Evolutionary conservation across 192 early-diverging fungal species (phyloP).

Genomic region (Cetraspora pellucida): DNA sequence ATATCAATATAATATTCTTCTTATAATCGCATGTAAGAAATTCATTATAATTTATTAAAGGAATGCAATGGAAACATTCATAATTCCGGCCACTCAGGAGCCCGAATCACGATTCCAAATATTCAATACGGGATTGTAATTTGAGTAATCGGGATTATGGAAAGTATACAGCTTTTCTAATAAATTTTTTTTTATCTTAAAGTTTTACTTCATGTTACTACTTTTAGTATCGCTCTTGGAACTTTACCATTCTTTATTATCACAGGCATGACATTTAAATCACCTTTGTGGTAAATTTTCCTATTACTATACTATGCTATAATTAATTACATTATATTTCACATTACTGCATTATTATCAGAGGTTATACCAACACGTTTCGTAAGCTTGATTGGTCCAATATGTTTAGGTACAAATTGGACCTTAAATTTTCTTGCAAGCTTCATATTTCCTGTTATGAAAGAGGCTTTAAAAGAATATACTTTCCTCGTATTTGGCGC

Average conservation of each 20-base stretch:
- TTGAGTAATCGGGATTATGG: neutral
- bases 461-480: constrained; percentile 1
- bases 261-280: neutral
- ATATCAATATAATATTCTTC: neutral
- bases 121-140: neutral
- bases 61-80: neutral
- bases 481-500: neutral
- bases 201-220: constrained; percentile 77
- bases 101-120: too few species aligned
- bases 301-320: too few species aligned
- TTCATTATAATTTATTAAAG: too few species aligned
- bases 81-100: neutral
- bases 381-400: constrained; percentile 65
- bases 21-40: neutral
- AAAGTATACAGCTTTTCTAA: neutral
- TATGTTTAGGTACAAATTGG: constrained; percentile 80
- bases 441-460: constrained; percentile 47
- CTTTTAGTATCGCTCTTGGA: constrained; percentile 80
- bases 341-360: too few species aligned
- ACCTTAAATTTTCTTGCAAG: constrained; percentile 51
- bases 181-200: neutral
- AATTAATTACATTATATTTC: too few species aligned
- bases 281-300: neutral
- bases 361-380: constrained; percentile 80
- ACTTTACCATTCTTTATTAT: constrained; percentile 60